These are phyloP conservation scores for Scenedesmus sp. DNA, from an alignment of 163 green algal genomes.

Conservation along the genomic window DNA sequence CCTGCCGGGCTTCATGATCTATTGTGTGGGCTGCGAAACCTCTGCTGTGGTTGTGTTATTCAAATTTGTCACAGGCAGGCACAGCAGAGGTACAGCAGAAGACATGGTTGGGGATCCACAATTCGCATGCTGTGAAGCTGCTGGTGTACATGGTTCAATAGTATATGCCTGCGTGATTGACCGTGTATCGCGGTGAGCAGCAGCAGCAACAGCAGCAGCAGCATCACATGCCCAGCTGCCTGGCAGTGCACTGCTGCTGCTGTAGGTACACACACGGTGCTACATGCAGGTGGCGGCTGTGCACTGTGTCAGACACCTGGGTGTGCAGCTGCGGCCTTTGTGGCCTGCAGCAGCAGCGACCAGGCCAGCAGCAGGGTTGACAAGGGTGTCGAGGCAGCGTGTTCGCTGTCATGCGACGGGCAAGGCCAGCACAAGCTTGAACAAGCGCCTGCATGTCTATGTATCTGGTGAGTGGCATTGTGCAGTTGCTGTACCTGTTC, in stretches of 20 bases:
- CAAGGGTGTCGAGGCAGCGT: not conserved
- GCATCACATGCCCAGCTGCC: not conserved
- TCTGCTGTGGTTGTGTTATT: no score
- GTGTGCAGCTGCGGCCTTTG: not conserved
- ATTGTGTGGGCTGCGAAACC: no score
- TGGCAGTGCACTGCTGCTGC: not conserved
- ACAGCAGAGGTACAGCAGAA: no score
- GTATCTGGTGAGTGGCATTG: not conserved
- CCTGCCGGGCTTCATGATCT: no score
- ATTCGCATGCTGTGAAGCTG: no score
- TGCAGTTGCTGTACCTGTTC: not conserved
- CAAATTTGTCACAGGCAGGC: no score
- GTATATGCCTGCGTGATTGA: no score
- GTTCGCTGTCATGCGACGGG: slow-evolving; percentile 12
- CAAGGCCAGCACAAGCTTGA: not conserved
- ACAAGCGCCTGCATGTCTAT: slow-evolving; percentile 40
- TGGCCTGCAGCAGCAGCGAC: not conserved
- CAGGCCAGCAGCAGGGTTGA: not conserved
- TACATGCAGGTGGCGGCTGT: not conserved
- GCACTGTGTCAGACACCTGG: not conserved
- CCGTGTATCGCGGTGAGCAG: no score
- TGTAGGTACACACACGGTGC: not conserved
- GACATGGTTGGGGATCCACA: no score
- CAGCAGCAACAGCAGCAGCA: slow-evolving; percentile 19
- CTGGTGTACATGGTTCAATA: not conserved